Evolutionary conservation across 2,329 filamentous ascomycete genomes (phyloP), one percentile per base, ranked within the genome.

Genomic region (Colletotrichum sp.): DNA sequence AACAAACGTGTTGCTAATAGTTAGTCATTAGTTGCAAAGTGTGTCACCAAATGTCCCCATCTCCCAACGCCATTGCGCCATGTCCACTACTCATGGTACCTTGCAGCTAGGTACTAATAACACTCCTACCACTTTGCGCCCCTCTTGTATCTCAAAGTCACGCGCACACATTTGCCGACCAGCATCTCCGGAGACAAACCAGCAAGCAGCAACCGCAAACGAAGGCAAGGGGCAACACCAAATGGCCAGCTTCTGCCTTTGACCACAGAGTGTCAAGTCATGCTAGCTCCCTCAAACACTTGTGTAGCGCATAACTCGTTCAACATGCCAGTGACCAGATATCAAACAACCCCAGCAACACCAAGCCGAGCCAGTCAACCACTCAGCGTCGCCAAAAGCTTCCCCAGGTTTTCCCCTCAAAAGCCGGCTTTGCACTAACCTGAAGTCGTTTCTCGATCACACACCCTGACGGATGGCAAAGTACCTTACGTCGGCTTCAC

Each of bases 381-480:
- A 76, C 55, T 76, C 70, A 73, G 70, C 44, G 49, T 39, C 26
- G 36, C 44, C 49, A 32, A 68, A 69, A 49, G 36, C 34, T 76
- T 68, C 73, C 70, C 73, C 73, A 39, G 73, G 15, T 76, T 76
- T 76, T 60, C 70, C 64, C 63, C 72, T 62, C 60, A 65, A 63
- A 57, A 39, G 21, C n/a, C 15, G 28, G 15, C 52, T 24, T 8
- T 34, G 32, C 67, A 18, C 52, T 13, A 10, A 15, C 18, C 32
- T 32, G 15, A 63, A 21, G 18, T 21, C 16, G 18, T n/a, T 26
- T 24, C n/a, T 39, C 34, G 3, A 15, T 30, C 26, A 62, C 65
- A 55, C n/a, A 13, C 63, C 57, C 60, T 6, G 30, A 28, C 24
- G 21, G 63, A 49, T 28, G 36, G 32, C 36, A 32, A 66, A 18